Evolutionary conservation across 2,329 filamentous ascomycete genomes (phyloP), one percentile per base, ranked within the genome.

Genomic region (Venturia effusa): DNA sequence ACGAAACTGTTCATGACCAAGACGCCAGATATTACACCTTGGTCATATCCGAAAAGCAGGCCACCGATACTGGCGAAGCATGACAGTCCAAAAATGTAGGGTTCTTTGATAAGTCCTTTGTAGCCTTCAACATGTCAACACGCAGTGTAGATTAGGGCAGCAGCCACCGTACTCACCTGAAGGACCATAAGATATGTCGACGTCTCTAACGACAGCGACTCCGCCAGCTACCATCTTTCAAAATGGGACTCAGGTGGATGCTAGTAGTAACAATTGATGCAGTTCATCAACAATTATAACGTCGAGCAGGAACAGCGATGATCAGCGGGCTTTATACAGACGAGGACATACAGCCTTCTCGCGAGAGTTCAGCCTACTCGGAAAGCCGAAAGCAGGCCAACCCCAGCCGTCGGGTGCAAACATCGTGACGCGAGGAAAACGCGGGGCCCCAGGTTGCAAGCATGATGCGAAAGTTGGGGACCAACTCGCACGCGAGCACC

Each of bases 31-130:
- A 61, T 61, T 19, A 61, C 59, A 39, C 59, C 59, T 24, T 61
- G 59, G 37, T 61, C 59, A n/a, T 43, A 63, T 19, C 62, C 62
- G 37, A 63, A 63, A 11, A 63, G 51, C 8, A 63, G 54, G 8
- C 62, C 62, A 24, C 62, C 63, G 34, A 64, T 64, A 27, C 57
- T 64, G 11, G 63, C 63, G 45, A 64, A 54, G 37, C 59, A 64
- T 24, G 63, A 57, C 37, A 64, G 43, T 24, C 41, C 63, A n/a
- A 64, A 64, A 13, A 64, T 60, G 24, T 64, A 64, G 30, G 43
- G 39, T 51, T 64, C 40, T 13, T 45, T 54, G 30, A 64, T 11
- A 19, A 64, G 48, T 19, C 63, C 63, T 57, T 64, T 64, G 59
- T 64, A 64, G 19, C 63, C 63, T 64, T 37, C 4, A 30, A 8